A percentile compares a stretch with the other conserved stretches of the same genome.
Conservation (phyloP, 2,329 filamentous ascomycete genomes). For the Paecilomyces sp. region DNA sequence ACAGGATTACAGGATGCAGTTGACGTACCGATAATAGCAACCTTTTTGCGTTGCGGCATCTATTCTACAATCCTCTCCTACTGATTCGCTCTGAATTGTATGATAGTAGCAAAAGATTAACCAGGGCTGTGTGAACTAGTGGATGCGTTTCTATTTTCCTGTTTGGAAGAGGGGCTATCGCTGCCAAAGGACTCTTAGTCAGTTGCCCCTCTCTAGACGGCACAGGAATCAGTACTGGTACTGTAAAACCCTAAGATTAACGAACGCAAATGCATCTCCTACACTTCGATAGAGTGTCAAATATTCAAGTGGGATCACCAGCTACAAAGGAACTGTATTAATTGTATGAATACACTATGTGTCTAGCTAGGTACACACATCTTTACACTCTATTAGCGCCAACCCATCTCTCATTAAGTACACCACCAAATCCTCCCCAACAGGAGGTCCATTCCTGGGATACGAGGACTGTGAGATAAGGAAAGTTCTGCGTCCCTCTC, state of each 20-base stretch:
- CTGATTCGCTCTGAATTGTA: neutral
- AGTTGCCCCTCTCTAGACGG: neutral
- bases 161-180: neutral
- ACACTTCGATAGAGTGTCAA: neutral
- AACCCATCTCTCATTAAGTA: too few species aligned
- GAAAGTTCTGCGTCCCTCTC: too few species aligned
- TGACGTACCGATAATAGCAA: slow-evolving; percentile 46
- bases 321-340: too few species aligned
- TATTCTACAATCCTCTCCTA: neutral
- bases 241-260: neutral
- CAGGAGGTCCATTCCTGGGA: too few species aligned
- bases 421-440: too few species aligned
- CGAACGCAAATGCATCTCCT: neutral
- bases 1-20: neutral
- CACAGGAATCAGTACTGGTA: neutral
- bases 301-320: too few species aligned
- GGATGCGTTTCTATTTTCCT: neutral
- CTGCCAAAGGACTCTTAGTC: neutral
- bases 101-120: neutral
- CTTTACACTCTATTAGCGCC: too few species aligned
- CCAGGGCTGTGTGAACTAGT: neutral
- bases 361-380: too few species aligned
- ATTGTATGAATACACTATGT: too few species aligned
- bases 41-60: slow-evolving; percentile 31
- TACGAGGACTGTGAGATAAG: too few species aligned